Percentiles rank a stretch among this genome's conserved stretches.
Conservation (phyloP, 169 alveolate species). For the Perkinsus marinus region DNA sequence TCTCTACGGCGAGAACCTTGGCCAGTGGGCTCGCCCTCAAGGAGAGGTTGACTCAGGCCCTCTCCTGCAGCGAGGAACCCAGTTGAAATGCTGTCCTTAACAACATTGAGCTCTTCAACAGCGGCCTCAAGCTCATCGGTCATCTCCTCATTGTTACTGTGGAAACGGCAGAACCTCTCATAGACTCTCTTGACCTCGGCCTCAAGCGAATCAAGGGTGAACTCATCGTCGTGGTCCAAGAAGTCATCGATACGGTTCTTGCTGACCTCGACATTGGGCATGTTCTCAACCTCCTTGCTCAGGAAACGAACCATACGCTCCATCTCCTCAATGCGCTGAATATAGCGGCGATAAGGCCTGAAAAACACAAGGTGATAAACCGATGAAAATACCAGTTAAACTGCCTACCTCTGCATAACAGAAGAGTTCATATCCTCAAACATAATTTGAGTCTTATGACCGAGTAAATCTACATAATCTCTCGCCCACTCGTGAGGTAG, state of each 20-base stretch:
- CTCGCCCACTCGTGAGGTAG: slow-evolving; percentile 77
- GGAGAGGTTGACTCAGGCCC: not conserved
- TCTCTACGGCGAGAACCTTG: not conserved
- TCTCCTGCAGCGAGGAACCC: not conserved
- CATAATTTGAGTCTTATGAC: slow-evolving; percentile 62
- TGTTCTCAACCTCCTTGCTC: slow-evolving; percentile 39
- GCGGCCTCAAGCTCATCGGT: not conserved
- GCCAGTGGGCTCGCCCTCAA: not conserved
- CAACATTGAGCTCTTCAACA: not conserved
- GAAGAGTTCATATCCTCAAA: slow-evolving; percentile 43
- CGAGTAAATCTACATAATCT: slow-evolving; percentile 61
- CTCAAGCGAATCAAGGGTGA: slow-evolving; percentile 58
- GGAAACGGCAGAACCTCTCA: not conserved
- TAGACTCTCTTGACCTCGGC: not conserved
- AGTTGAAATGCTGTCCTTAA: not conserved
- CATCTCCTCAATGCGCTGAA: slow-evolving; percentile 79
- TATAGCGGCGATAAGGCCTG: slow-evolving; percentile 61
- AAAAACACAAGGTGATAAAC: not conserved
- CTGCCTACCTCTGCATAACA: not conserved
- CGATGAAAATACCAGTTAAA: not conserved
- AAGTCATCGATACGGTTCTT: slow-evolving; percentile 46
- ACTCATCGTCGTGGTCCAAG: slow-evolving; percentile 47
- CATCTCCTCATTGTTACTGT: not conserved
- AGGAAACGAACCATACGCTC: slow-evolving; percentile 65
- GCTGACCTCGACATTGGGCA: not conserved